These are phyloP conservation scores for Cladosporium sp. DNA, from an alignment of 2,329 filamentous ascomycete species.

Conservation along the genomic window DNA sequence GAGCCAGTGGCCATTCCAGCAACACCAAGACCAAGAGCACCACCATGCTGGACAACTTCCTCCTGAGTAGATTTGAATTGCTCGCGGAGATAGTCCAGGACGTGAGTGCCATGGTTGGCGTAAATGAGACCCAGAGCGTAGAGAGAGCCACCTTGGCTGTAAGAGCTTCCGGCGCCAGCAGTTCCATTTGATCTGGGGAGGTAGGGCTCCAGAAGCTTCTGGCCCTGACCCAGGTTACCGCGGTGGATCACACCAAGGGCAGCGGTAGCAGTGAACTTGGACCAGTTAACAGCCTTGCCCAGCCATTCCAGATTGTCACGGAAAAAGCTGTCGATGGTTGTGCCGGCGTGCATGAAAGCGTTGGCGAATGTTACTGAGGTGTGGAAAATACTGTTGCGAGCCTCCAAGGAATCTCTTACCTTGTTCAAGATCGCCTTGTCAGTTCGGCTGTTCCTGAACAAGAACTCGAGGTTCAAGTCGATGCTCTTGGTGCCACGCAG, in stretches of 20 bases:
- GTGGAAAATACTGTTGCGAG: constrained; percentile 97
- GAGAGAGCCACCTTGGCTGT: constrained; percentile 91
- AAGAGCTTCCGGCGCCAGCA: constrained; percentile 71
- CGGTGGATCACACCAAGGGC: constrained; percentile 94
- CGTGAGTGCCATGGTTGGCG: constrained; percentile 91
- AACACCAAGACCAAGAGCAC: constrained; percentile 89
- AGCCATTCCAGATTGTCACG: constrained; percentile 96
- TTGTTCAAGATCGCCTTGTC: constrained; percentile 93
- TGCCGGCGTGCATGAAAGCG: constrained; percentile 98
- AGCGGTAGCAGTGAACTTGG: constrained; percentile 96
- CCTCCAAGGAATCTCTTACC: constrained; percentile 90
- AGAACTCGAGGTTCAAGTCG: constrained; percentile 89
- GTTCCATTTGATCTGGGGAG: constrained; percentile 73
- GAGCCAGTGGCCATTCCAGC: constrained; percentile 96
- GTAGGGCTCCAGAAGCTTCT: constrained; percentile 91
- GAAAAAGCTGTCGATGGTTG: constrained; percentile 98
- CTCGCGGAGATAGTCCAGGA: constrained; percentile 70
- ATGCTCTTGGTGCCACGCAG: constrained; percentile 91
- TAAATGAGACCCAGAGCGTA: constrained; percentile 96
- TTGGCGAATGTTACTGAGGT: constrained; percentile 96
- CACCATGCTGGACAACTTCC: constrained; percentile 95
- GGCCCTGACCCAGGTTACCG: constrained; percentile 87
- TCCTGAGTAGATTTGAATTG: constrained; percentile 73
- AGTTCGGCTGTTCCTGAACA: constrained; percentile 91
- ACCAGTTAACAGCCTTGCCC: constrained; percentile 98